Evolutionary conservation across 1,139 yeast species (phyloP).

Genomic region (Debaryomyces sp.): DNA sequence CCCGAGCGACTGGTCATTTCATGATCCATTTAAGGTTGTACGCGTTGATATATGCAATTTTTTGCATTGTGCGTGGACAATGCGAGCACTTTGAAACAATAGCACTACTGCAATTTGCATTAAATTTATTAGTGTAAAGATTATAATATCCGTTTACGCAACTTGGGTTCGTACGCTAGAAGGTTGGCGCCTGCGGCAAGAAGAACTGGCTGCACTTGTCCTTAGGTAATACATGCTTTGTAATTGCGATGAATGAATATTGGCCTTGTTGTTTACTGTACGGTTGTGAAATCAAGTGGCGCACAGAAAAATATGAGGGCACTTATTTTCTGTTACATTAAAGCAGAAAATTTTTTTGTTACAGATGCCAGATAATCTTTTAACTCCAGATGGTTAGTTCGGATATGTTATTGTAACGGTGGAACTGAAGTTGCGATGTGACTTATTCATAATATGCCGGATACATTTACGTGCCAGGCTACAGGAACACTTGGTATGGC

Average conservation of each 20-base stretch:
- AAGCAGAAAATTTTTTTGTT: not conserved
- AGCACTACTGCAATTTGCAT: not conserved
- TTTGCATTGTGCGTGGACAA: not conserved
- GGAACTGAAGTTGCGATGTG: not conserved
- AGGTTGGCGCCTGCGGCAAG: not conserved
- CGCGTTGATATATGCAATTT: not conserved
- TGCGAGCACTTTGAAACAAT: not conserved
- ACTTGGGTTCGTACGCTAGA: not conserved
- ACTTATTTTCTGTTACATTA: not conserved
- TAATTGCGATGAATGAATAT: not conserved
- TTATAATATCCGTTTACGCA: not conserved
- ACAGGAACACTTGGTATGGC: not conserved
- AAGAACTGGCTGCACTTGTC: not conserved
- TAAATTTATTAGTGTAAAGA: not conserved
- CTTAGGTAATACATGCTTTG: not conserved
- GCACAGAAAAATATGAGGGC: not conserved
- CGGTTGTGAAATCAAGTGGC: conserved; percentile 1
- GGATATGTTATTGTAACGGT: not conserved
- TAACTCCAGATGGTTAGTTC: not conserved
- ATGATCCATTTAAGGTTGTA: not conserved
- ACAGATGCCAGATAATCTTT: not conserved
- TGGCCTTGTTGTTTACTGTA: not conserved
- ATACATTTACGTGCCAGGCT: not conserved
- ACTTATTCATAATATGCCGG: not conserved
- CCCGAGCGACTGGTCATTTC: not conserved